phyloP scores from a whole-genome alignment of 2,329 filamentous ascomycete genomes.

The Pestalotiopsis fici region DNA sequence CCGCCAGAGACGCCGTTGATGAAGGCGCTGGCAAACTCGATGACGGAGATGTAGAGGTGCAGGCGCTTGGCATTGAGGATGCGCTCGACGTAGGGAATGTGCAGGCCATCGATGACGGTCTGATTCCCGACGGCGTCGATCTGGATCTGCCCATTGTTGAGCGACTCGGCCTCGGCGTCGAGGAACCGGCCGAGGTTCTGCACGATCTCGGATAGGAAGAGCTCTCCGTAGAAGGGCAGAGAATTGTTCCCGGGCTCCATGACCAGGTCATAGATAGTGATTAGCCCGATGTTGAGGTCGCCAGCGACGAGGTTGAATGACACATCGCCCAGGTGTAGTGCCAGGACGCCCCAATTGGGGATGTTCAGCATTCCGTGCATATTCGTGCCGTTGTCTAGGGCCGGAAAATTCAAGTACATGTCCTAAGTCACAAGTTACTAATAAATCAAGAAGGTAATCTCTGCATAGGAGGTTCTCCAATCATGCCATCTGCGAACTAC shows the following conservation, averaged over 20 bases:
- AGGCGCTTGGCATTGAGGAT: constrained; percentile 37
- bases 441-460: neutral
- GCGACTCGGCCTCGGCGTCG: constrained; percentile 32
- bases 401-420: constrained; percentile 36
- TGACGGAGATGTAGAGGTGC: neutral
- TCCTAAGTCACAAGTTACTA: constrained; percentile 13
- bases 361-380: constrained; percentile 41
- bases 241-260: constrained; percentile 44
- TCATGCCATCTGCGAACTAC: neutral
- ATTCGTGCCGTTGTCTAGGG: constrained; percentile 38
- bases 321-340: constrained; percentile 44
- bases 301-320: constrained; percentile 43
- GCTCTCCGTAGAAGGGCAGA: constrained; percentile 36
- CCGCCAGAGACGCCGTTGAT: constrained; percentile 17
- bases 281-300: constrained; percentile 36
- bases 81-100: constrained; percentile 42
- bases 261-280: constrained; percentile 36
- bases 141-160: constrained; percentile 38
- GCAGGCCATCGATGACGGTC: constrained; percentile 40
- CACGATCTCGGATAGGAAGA: constrained; percentile 40
- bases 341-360: constrained; percentile 44
- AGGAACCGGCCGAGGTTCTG: constrained; percentile 42
- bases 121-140: constrained; percentile 41
- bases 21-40: constrained; percentile 17
- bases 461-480: neutral